Evolutionary conservation across 2,329 filamentous ascomycete genomes (phyloP).

Genomic region (Trichoderma hamatum): DNA sequence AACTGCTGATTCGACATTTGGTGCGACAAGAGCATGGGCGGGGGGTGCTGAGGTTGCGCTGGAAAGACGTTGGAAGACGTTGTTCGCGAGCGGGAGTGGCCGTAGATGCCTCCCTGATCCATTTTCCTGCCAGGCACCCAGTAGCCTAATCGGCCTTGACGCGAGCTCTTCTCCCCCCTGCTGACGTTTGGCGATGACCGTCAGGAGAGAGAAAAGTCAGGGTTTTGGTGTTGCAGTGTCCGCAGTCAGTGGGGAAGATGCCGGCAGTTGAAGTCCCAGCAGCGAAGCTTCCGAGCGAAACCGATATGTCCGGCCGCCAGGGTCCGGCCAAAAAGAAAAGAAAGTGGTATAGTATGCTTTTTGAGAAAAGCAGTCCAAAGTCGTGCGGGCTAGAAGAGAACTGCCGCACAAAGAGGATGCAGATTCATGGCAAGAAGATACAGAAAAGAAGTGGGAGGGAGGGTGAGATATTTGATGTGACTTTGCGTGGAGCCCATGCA

Average conservation of each 20-base stretch:
- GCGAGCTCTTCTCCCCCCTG: background rate
- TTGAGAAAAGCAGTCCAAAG: background rate
- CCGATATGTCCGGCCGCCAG: background rate
- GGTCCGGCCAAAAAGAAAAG: background rate
- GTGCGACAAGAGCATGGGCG: slow-evolving; percentile 32
- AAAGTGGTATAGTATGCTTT: background rate
- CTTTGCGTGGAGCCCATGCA: slow-evolving; percentile 15
- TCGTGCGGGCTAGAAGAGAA: background rate
- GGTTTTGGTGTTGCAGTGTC: background rate
- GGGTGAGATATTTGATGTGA: slow-evolving; percentile 24
- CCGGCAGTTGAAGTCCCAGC: slow-evolving; percentile 6
- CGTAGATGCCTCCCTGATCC: slow-evolving; percentile 47
- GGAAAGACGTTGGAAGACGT: slow-evolving; percentile 59
- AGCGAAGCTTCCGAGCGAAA: background rate
- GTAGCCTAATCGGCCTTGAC: background rate
- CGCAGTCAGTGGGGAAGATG: slow-evolving; percentile 2
- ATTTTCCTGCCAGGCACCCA: slow-evolving; percentile 28
- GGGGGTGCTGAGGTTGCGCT: slow-evolving; percentile 36
- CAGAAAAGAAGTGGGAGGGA: slow-evolving; percentile 20
- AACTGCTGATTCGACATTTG: slow-evolving; percentile 27
- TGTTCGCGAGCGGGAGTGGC: slow-evolving; percentile 60
- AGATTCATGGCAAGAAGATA: background rate
- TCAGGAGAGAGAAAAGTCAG: background rate
- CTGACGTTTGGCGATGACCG: background rate
- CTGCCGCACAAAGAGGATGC: slow-evolving; percentile 4